Base-by-base conservation (phyloP, 2,329 filamentous ascomycete species). In the Alternaria brassicicola region DNA sequence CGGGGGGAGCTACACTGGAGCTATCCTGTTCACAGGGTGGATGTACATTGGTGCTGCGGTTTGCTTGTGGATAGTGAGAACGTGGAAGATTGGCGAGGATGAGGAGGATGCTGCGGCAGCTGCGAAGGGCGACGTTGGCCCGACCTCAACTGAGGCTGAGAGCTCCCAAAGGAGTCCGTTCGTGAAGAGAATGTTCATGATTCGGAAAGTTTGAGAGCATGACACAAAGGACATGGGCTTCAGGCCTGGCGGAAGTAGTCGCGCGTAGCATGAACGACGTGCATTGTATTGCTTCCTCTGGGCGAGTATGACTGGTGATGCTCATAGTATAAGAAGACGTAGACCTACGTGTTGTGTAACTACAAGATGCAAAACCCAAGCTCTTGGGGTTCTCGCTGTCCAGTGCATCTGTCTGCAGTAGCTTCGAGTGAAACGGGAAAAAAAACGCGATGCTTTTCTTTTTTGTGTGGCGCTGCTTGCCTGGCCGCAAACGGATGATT, bases 31-130 rank as follows among this genome's bases (percentile, higher is more conserved):
- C 66, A 81, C 84, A 0, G 86, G 85, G 0, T 83, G 83, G 69
- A 87, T 88, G 83, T 89, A 88, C 69, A 71, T 88, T n/a, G 83
- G 76, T 1, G 86, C 82, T 2, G 82, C 86, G 2, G 53, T 78
- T 0, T 83, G 82, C 57, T 67, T 86, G 67, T 82, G 83, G 76
- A 68, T 85, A n/a, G 71, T 88, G 47, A 74, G 86, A 55, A 82
- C 81, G 0, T 88, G 86, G 86, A 88, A 88, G 76, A 83, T 88
- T 66, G 81, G 79, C 1, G 81, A 86, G 59, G 59, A 84, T 35
- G 81, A 85, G 55, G 73, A 76, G 52, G 62, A 74, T 35, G 78
- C 75, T 25, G 75, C 70, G 28, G 66, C 68, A 25, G 69, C 52
- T 61, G 70, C 53, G 66, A 78, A 65, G 64, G 61, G 55, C 8